Base-by-base conservation (phyloP, 106 monocot genomes). In the Dendrobium huoshanense region DNA sequence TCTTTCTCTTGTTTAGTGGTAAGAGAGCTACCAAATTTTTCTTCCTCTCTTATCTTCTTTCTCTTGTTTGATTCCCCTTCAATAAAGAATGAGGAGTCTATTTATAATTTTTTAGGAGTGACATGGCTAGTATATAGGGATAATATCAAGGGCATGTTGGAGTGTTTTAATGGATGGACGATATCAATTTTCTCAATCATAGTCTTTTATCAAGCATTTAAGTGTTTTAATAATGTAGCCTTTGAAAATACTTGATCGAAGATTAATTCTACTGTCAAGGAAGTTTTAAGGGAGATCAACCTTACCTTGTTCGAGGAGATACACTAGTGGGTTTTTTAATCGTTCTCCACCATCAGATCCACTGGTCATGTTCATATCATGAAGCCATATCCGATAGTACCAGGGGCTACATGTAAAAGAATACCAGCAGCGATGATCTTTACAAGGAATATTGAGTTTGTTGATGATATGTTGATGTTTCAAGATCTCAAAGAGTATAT, bases 391-490 rank as follows among this genome's bases (percentile, higher is more conserved):
- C 94, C 97, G 42, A 75, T 97, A 18, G n/a, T 84, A 10, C 75
- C 61, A 9, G 89, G 92, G 79, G 76, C 55, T 49, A 84, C 89
- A 54, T 88, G 87, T 85, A 89, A 78, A 48, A 81, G 80, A 56
- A 91, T 97, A 79, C 91, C 89, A 17, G 84, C 94, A 3, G 92
- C 92, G 20, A 82, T 94, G 29, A 80, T 94, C 17, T 77, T 92
- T 7, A 92, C 94, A 40, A 90, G 96, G 85, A 97, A 97, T 82
- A 88, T 86, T 4, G 97, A 97, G 79, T 88, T 87, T 81, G 86
- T 92, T 49, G 97, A 97, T 84, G 92, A 91, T 80, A 20, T 91
- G 70, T 40, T 75, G 20, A 97, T 90, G 16, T 97, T 97, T 75
- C 85, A 82, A 86, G 94, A 97, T 77, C 92, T 97, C 25, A 80